Base-by-base conservation (phyloP, 2,329 filamentous ascomycete genomes). In the Fusarium sp. region DNA sequence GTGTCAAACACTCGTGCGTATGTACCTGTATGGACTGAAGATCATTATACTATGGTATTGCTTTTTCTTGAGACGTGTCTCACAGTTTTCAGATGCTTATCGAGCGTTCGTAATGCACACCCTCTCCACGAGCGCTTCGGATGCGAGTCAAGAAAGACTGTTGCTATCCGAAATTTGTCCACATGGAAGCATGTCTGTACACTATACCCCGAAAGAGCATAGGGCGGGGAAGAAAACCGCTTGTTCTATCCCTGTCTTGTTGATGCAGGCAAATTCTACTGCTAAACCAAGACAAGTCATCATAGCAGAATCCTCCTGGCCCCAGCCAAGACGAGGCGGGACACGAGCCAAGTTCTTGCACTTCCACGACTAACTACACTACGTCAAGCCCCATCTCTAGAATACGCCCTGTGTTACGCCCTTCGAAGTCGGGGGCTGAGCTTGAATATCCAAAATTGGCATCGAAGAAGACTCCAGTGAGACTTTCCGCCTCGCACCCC, bases 221-320 rank as follows among this genome's bases (percentile, higher is more conserved):
- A 42, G 34, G 26, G 58, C 59, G 61, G 58, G 34, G 50, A 59
- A 38, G 39, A 14, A 53, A 22, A 57, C 44, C 53, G 26, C 63
- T 58, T 34, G 43, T 13, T 55, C 31, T 20, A 49, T 46, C 63
- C 52, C 33, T 58, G 42, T 56, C 11, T 18, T 33, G 20, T 34
- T 36, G 44, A 56, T 33, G 56, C 56, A 52, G 44, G 13, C 28
- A 11, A 9, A 31, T 31, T 31, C 28, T 11, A 31, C 9, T 31
- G 28, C 28, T 31, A 13, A 31, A 31, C 28, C 28, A 31, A 31
- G 10, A 10, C 9, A 28, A 28, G 26, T 28, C 26, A 28, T 28
- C 28, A 31, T 31, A 31, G 28, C 10, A 31, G 10, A 31, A 31
- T 31, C 28, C 28, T 13, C 28, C 28, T 13, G 10, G 10, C 10